Evolutionary conservation across 306 rosid genomes (phyloP), one percentile per base, ranked within the genome.

Genomic region (Dryas alaskensis): DNA sequence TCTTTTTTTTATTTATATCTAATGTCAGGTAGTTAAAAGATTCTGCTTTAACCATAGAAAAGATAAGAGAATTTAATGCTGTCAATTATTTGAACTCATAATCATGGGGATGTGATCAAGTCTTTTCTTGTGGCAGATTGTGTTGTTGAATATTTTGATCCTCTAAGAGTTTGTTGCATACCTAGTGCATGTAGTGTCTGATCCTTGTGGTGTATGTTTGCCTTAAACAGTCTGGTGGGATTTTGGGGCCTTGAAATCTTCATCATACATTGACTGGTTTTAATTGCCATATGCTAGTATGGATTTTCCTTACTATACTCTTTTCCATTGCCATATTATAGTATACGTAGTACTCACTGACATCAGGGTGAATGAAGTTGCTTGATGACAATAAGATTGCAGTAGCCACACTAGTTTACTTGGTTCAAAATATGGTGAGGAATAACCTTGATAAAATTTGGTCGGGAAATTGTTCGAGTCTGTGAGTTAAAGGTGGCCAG

Each of bases 311-410:
- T 1, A 27, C 31, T 27, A 27, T 27, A 27, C 31, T 27, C 31
- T 27, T 27, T 27, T 27, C 31, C 31, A 27, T 27, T 27, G 44
- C 31, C 50, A n/a, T 43, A 47, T 47, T 19, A 43, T 66, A 22
- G 19, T 47, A 22, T 46, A 22, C 10, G 17, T 9, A 66, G 9
- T 46, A 22, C 10, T 47, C 55, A 22, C 43, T 12, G 44, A 47
- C 25, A 67, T 48, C 3, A 25, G 17, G 1, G 7, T 25, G 71
- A 66, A 11, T 66, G 55, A 10, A 67, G 44, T 47, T 47, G n/a
- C 71, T 52, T 25, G 43, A 48, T 65, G 57, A 22, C 55, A 66
- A 3, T 17, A 17, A 46, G 69, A 65, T 65, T 65, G 40, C 4
- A 14, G 10, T 31, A 37, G 25, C 64, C 31, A 59, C 64, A 25